Base-by-base conservation (phyloP, 2,329 filamentous ascomycete species). In the Scedosporium dehoogii region DNA sequence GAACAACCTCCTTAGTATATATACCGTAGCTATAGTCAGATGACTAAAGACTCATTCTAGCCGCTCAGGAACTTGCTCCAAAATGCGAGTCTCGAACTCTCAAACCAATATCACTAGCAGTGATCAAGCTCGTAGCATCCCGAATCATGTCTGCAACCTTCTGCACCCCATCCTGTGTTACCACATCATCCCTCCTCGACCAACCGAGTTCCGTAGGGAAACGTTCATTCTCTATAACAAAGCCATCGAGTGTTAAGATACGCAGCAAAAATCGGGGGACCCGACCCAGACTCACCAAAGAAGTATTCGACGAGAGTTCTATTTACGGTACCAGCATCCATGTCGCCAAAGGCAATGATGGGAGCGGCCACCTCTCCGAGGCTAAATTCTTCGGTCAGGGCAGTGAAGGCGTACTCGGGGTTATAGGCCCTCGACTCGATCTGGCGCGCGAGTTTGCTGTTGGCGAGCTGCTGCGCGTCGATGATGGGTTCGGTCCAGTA, bases 321-420 rank as follows among this genome's bases (percentile, higher is more conserved):
- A 6, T 75, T 69, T 2, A 79, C 80, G 0, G 73, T 78, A 0
- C 70, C 74, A 1, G 69, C 58, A 0, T 69, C 63, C 3, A 74
- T 68, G 65, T 81, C 75, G 1, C 81, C 81, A 58, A 84, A 78
- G 0, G 73, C 76, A 16, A 82, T 71, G n/a, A 83, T 72, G 0
- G 77, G 78, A 3, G 80, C 80, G 3, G 76, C 73, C 0, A 81
- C 67, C 70, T 84, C 81, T 4, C 81, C 81, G 1, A 79, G 68
- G 63, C 76, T 80, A 64, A 83, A 83, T 7, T 70, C 63, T 63
- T 80, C 75, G 0, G 70, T 75, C 0, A 67, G 69, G 0, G 70
- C 64, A 0, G 76, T 77, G 71, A 84, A 79, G 0, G 68, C 74
- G 67, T 81, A 84, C 0, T 72, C 73, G 0, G 81, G 79, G 66